Base-by-base conservation (phyloP, 805 yeast species). In the Limtongia smithiae region DNA sequence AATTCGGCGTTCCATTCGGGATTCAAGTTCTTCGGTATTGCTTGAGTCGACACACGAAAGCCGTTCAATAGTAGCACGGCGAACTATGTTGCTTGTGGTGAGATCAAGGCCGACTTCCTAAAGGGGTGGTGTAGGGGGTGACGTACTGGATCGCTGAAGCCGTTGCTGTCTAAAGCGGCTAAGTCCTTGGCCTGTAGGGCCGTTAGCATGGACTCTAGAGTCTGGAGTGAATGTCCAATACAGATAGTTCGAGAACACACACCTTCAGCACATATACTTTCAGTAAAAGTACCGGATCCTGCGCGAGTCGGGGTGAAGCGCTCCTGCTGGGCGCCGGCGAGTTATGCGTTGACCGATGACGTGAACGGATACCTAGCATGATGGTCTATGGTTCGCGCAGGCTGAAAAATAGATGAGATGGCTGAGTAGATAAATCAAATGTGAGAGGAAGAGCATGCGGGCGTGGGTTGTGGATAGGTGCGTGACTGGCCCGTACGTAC, bases 1-100 rank as follows among this genome's bases (percentile, higher is more conserved):
- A 78, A 70, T 6, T 70, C 65, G 60, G 86, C 93, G 63, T 86
- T 82, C 90, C 93, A 89, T 9, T 73, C 75, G 15, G 95, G 95
- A 48, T 79, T 72, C 58, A 85, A 70, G 0, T 85, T 84, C 68
- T 83, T 82, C 51, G 80, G 71, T 47, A 76, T 76, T 76, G 80
- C 9, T 85, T 80, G 66, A 73, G 83, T 65, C 11, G 67, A 57
- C 34, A 49, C 60, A 20, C 65, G 57, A 42, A 51, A 65, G 21
- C 59, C 65, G 37, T 62, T 62, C 12, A 60, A 55, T 14, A 58
- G 30, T 9, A 63, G 43, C 3, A 57, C 65, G 11, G 58, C 64
- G 34, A 58, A 64, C 57, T 53, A 37, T 8, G 8, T 8, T 11
- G 12, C 18, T 18, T n/a, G 5, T 17, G 8, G 37, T 18, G n/a